Base-by-base conservation (phyloP, 2,329 filamentous ascomycete genomes). In the Beauveria varroae region DNA sequence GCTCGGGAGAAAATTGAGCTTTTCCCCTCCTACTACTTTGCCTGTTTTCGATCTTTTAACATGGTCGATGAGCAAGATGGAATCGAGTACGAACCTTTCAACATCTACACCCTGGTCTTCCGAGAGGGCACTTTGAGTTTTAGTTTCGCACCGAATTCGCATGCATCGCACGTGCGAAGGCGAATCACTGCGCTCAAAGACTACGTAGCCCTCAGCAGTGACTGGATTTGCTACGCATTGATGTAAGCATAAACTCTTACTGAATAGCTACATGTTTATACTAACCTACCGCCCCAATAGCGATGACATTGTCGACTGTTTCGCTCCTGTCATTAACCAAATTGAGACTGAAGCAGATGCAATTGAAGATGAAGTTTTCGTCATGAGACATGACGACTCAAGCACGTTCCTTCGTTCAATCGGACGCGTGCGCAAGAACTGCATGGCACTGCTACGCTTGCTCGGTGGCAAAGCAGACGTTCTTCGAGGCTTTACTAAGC, bases 171-270 rank as follows among this genome's bases (percentile, higher is more conserved):
- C 66, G 95, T 99, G 28, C 87, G 93, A 66, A 92, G 90, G 79
- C 87, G 95, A 74, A 98, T 99, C 69, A 88, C 91, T 26, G 89
- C 91, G 67, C 81, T 99, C 61, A 93, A 96, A 70, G 95, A 99
- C 71, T 98, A 97, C 70, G 90, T 98, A 68, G 88, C 93, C 64
- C 82, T 99, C 44, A 96, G 91, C 71, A 93, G 92, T 67, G 95
- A 99, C 75, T 99, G 96, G 93, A 96, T 98, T 68, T 99, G 95
- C 79, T 99, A 99, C 72, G 95, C 95, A 49, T 82, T 99, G 70
- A 98, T 99, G 88, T 91, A 79, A 81, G 87, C 78, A 60, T 1
- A 6, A 5, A 24, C 40, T 16, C 16, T 18, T 54, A 5, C 18
- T 5, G 24, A 44, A 22, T 2, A 5, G 40, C 8, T 16, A 58